Evolutionary conservation across 1,284 basidiomycete species (phyloP).

Genomic region (Sanghuangporus sanghuang): DNA sequence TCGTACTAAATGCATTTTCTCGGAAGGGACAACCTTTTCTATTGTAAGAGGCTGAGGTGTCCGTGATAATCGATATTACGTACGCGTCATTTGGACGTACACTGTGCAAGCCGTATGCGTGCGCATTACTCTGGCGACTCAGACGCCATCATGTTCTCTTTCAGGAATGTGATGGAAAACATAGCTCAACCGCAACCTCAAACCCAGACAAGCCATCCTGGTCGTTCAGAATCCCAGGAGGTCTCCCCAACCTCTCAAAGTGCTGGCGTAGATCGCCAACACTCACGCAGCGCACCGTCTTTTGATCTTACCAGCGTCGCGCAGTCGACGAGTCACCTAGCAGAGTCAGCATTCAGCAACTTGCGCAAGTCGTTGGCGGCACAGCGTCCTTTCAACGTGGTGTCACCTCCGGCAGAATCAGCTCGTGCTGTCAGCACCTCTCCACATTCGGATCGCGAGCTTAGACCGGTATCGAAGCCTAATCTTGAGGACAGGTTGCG

Average conservation of each 20-base stretch:
- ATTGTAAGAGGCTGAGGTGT: neutral
- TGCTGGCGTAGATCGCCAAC: constrained; percentile 22
- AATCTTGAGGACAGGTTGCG: constrained; percentile 70
- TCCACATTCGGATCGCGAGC: constrained; percentile 21
- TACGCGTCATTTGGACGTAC: neutral
- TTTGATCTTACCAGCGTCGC: constrained; percentile 33
- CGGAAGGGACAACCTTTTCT: neutral
- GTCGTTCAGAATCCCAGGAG: constrained; percentile 27
- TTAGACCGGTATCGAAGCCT: constrained; percentile 35
- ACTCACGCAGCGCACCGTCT: constrained; percentile 25
- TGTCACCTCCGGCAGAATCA: constrained; percentile 13
- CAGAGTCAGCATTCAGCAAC: constrained; percentile 54
- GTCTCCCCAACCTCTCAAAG: constrained; percentile 12
- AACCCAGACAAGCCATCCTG: constrained; percentile 28
- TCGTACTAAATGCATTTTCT: neutral
- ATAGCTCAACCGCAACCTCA: constrained; percentile 41
- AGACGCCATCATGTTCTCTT: constrained; percentile 52
- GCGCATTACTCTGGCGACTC: neutral
- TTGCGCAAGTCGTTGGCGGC: constrained; percentile 56
- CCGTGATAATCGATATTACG: neutral
- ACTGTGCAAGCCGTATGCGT: neutral
- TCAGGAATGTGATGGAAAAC: constrained; percentile 54
- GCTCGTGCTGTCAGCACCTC: constrained; percentile 16
- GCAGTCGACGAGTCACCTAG: constrained; percentile 45
- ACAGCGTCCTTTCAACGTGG: constrained; percentile 43